A percentile compares a stretch with the other conserved stretches of the same genome.
Conservation (phyloP, 2,329 filamentous ascomycete species). For the Cladorrhinum sp. region DNA sequence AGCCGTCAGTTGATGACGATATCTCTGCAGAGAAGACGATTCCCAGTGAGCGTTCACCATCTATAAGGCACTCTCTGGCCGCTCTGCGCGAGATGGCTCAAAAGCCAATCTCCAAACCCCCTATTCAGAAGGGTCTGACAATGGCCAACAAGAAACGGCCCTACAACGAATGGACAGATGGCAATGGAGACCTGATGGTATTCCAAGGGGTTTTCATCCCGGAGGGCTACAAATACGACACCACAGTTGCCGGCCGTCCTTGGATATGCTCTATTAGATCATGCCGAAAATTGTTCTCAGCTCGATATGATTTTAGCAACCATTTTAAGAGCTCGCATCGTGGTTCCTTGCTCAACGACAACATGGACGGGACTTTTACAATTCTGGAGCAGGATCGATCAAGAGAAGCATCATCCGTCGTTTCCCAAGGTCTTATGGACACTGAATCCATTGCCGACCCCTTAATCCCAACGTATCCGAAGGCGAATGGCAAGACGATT, state of each 20-base stretch:
- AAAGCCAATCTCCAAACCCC: no score
- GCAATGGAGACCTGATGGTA: neutral
- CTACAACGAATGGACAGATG: constrained; percentile 18
- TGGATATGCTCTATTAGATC: constrained; percentile 25
- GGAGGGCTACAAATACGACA: constrained; percentile 15
- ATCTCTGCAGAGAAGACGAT: neutral
- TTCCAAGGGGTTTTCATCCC: constrained; percentile 19
- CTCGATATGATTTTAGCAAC: neutral
- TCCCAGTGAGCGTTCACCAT: neutral
- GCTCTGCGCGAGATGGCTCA: no score
- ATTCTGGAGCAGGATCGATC: neutral
- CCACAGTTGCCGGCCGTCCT: constrained; percentile 11
- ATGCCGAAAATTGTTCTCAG: constrained; percentile 18
- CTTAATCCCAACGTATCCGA: constrained; percentile 1
- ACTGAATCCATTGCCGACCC: constrained; percentile 2
- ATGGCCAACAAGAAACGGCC: constrained; percentile 20
- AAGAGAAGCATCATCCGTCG: neutral
- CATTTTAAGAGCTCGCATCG: constrained; percentile 21
- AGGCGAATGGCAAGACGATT: neutral
- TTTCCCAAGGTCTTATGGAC: constrained; percentile 10
- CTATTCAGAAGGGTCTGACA: neutral
- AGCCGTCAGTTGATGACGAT: neutral
- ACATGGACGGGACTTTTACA: constrained; percentile 22
- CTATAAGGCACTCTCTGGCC: neutral
- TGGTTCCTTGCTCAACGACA: constrained; percentile 21